Conservation (phyloP, 78 protist genomes). For the Isochrysis galbana region DNA sequence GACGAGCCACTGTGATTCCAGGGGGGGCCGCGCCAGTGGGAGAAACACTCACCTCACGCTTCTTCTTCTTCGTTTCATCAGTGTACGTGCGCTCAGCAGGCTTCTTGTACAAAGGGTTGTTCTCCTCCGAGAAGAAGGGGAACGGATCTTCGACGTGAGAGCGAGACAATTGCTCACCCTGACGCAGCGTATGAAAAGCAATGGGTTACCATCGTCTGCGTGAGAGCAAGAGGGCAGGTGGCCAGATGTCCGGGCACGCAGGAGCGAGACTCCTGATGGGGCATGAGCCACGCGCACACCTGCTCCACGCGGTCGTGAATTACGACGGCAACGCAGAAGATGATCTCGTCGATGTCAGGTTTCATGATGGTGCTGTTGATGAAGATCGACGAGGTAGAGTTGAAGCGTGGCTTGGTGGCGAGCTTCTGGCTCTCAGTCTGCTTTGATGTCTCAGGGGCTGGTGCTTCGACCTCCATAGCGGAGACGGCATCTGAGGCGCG, state of each 20-base stretch:
- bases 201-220: too few relatives aligned
- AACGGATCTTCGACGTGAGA: too few relatives aligned
- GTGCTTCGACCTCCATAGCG: neutral
- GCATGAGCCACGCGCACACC: too few relatives aligned
- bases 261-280: too few relatives aligned
- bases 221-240: neutral
- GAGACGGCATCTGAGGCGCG: neutral
- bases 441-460: too few relatives aligned
- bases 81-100: neutral
- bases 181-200: too few relatives aligned
- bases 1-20: too few relatives aligned
- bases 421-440: neutral
- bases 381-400: conserved; percentile 21
- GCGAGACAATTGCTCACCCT: too few relatives aligned
- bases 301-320: conserved; percentile 15
- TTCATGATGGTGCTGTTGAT: neutral
- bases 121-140: conserved; percentile 19
- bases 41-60: neutral
- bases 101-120: conserved; percentile 4
- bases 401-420: neutral
- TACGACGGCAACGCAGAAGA: conserved; percentile 23
- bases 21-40: too few relatives aligned
- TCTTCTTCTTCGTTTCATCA: neutral
- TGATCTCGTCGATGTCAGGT: neutral
- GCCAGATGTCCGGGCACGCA: neutral